Conservation (phyloP, 352 stramenopile species). For the Phytophthora citrophthora region DNA sequence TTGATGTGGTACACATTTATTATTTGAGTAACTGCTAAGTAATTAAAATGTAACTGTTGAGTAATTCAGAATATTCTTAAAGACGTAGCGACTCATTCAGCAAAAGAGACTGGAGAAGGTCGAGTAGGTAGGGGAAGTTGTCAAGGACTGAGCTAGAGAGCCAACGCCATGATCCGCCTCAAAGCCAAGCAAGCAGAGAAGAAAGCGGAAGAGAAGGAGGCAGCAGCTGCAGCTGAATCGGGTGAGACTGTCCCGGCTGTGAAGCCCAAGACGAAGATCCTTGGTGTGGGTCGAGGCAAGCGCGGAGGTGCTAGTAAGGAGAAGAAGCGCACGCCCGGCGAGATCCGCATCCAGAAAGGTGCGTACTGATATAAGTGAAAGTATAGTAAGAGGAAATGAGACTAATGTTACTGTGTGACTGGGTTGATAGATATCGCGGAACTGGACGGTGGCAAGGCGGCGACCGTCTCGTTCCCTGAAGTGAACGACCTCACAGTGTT, state of each 20-base stretch:
- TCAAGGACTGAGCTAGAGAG: not conserved
- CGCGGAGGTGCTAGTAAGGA: constrained; percentile 71
- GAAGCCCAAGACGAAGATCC: constrained; percentile 86
- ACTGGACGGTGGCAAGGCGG: constrained; percentile 96
- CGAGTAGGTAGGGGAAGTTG: not conserved
- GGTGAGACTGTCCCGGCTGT: constrained; percentile 21
- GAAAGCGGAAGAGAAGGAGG: constrained; percentile 77
- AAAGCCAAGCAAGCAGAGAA: constrained; percentile 90
- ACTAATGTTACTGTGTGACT: not conserved
- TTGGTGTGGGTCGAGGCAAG: constrained; percentile 84
- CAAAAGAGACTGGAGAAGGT: constrained; percentile 13
- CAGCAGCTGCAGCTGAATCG: constrained; percentile 26
- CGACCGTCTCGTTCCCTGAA: constrained; percentile 96
- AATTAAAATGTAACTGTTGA: constrained; percentile 3
- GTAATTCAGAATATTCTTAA: constrained; percentile 7
- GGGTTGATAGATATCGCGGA: constrained; percentile 94
- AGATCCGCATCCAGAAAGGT: constrained; percentile 99
- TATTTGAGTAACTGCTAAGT: constrained; percentile 3
- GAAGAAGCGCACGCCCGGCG: constrained; percentile 95
- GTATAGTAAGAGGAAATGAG: not conserved
- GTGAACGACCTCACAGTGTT: constrained; percentile 97
- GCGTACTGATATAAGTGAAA: not conserved
- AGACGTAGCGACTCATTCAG: constrained; percentile 19
- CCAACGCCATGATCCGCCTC: constrained; percentile 67
- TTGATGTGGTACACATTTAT: constrained; percentile 16